Percentiles rank a stretch among this genome's conserved stretches.
Conservation (phyloP, 371 early-diverging fungal species). For the Syncephalastrum monosporum region DNA sequence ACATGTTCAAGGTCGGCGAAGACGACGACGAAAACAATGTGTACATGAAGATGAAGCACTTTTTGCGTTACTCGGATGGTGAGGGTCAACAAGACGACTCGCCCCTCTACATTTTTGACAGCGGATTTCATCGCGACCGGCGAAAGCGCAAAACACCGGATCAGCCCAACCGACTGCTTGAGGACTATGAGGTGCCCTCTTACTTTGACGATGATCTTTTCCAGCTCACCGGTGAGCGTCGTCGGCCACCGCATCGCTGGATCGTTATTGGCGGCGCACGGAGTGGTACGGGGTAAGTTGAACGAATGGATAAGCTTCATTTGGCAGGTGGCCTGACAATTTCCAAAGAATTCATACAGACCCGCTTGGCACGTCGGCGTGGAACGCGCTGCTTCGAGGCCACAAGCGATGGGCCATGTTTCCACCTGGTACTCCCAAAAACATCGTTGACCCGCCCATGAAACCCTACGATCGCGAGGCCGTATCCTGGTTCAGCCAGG, state of each 20-base stretch:
- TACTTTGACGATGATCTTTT: slow-evolving; percentile 82
- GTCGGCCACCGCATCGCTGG: slow-evolving; percentile 70
- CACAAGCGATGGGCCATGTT: slow-evolving; percentile 78
- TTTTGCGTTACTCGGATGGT: slow-evolving; percentile 54
- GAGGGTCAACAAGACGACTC: slow-evolving; percentile 71
- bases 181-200: slow-evolving; percentile 69
- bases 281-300: slow-evolving; percentile 61
- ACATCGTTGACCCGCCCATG: slow-evolving; percentile 58
- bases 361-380: slow-evolving; percentile 69
- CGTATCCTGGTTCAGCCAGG: slow-evolving; percentile 75
- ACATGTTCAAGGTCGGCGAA: slow-evolving; percentile 80
- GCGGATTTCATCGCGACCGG: slow-evolving; percentile 52
- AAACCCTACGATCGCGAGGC: slow-evolving; percentile 74
- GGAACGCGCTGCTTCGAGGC: slow-evolving; percentile 64
- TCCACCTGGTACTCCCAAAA: slow-evolving; percentile 60
- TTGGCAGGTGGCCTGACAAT: not conserved
- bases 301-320: not conserved
- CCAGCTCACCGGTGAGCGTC: slow-evolving; percentile 56
- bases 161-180: slow-evolving; percentile 40
- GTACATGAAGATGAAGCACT: slow-evolving; percentile 74
- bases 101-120: slow-evolving; percentile 85
- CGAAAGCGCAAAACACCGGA: slow-evolving; percentile 15
- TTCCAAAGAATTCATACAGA: slow-evolving; percentile 54
- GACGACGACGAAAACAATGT: slow-evolving; percentile 78
- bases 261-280: slow-evolving; percentile 65